Evolutionary conservation across 2,329 filamentous ascomycete genomes (phyloP), one percentile per base, ranked within the genome.

Genomic region (Clarireedia sp.): DNA sequence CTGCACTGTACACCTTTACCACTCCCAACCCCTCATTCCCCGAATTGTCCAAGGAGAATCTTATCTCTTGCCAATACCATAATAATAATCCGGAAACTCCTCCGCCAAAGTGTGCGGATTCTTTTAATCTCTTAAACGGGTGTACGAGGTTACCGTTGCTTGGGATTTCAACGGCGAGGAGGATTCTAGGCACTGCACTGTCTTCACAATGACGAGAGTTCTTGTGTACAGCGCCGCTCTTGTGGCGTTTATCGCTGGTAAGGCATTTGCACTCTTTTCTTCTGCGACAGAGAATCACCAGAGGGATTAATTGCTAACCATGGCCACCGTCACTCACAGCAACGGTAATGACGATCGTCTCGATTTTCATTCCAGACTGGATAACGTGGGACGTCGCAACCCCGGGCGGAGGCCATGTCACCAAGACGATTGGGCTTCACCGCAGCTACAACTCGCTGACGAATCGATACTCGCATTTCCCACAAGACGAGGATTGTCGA

Each of bases 371-470:
- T 47, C 86, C 88, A 16, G 75, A 81, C 70, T 94, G 89, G 88
- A 74, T 90, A 50, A 77, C 78, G 54, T 90, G 81, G 69, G 73
- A 78, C 44, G 79, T 82, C 43, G 75, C 74, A 7, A 71, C 75
- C 50, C 66, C 66, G 47, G 66, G 71, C 37, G 75, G 75, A 66
- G 71, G 73, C 57, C 73, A 74, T 61, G 80, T 83, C 63, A 80
- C 79, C 59, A 82, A 90, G 62, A 80, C 78, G 47, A 85, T 86
- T 68, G 92, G 92, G 57, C 81, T 99, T 46, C 88, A 96, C 72
- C 80, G 79, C 63, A 84, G 83, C 68, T 99, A 92, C 73, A 87
- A 85, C 53, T 86, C 81, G 56, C 74, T 88, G 56, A 56, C 56
- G 21, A 46, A 46, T 36, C 71, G 73, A 47, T 91, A 87, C 70